These are phyloP conservation scores for Emericellopsis atlantica DNA, from an alignment of 2,329 filamentous ascomycete species.

Conservation along the genomic window DNA sequence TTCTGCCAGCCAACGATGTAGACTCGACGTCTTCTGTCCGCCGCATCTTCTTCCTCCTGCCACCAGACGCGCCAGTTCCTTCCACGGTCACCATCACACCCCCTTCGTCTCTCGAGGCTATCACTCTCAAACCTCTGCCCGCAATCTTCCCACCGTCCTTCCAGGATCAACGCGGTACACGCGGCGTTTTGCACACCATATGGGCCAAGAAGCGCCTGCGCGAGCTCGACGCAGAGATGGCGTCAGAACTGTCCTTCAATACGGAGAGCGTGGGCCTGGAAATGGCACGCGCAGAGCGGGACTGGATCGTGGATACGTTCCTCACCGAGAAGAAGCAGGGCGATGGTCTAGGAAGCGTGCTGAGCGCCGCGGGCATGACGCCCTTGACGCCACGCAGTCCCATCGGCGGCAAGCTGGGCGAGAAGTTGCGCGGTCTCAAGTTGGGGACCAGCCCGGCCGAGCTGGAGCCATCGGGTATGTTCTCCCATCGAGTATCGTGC, in stretches of 20 bases:
- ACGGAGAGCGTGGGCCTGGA: slow-evolving; percentile 71
- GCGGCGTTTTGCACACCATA: slow-evolving; percentile 76
- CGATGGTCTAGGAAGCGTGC: slow-evolving; percentile 3
- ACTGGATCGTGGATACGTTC: slow-evolving; percentile 79
- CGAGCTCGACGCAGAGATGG: slow-evolving; percentile 66
- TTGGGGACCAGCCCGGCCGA: slow-evolving; percentile 62
- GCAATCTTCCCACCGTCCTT: slow-evolving; percentile 77
- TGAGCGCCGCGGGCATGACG: slow-evolving; percentile 3
- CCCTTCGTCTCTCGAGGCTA: slow-evolving; percentile 18
- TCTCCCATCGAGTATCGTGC: slow-evolving; percentile 1
- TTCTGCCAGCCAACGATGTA: slow-evolving; percentile 45
- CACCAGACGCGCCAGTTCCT: slow-evolving; percentile 59
- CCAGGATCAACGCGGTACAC: slow-evolving; percentile 42
- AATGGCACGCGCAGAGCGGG: slow-evolving; percentile 72
- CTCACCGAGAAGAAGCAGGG: slow-evolving; percentile 41
- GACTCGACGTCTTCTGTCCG: slow-evolving; percentile 26
- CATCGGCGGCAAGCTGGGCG: slow-evolving; percentile 56
- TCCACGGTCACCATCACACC: slow-evolving; percentile 54
- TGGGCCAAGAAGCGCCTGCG: slow-evolving; percentile 78
- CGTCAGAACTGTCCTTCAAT: slow-evolving; percentile 58
- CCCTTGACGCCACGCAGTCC: slow-evolving; percentile 52
- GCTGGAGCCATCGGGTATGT: slow-evolving; percentile 26
- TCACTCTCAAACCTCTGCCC: slow-evolving; percentile 64
- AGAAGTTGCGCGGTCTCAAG: slow-evolving; percentile 70
- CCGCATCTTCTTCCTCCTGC: slow-evolving; percentile 70